A percentile compares a stretch with the other conserved stretches of the same genome.
These are phyloP conservation scores for Durotheca rogersii DNA, from an alignment of 495 filamentous ascomycete genomes.

Conservation along the genomic window DNA sequence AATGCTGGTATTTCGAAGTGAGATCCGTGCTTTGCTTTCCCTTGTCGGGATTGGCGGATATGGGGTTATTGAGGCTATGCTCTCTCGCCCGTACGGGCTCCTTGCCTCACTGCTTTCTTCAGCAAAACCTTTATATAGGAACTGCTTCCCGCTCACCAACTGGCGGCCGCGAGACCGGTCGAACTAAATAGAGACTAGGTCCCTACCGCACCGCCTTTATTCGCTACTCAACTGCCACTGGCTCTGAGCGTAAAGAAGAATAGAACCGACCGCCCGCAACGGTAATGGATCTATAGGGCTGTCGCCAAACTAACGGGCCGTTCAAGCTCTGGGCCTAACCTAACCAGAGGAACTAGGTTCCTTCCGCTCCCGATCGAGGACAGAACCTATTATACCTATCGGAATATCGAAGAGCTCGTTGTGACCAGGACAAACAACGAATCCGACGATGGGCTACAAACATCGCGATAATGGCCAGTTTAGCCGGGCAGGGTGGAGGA, in stretches of 20 bases:
- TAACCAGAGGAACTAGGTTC: background rate
- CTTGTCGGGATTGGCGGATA: slow-evolving; percentile 11
- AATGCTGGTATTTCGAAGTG: slow-evolving; percentile 5
- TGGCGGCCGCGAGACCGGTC: slow-evolving; percentile 6
- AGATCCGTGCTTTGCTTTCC: background rate
- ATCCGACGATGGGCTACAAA: slow-evolving; percentile 29
- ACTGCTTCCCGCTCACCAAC: slow-evolving; percentile 3
- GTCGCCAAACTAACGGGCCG: background rate
- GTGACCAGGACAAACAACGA: background rate
- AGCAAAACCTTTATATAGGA: slow-evolving; percentile 20
- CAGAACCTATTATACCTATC: background rate
- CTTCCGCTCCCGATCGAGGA: background rate
- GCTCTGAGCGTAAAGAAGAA: background rate
- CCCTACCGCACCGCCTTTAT: background rate
- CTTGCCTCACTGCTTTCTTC: slow-evolving; percentile 9
- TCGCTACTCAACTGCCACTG: slow-evolving; percentile 7
- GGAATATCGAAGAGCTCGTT: background rate
- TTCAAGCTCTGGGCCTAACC: background rate
- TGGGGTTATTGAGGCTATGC: slow-evolving; percentile 28
- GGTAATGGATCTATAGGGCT: slow-evolving; percentile 6
- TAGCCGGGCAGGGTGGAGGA: slow-evolving; percentile 45
- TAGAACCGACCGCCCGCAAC: background rate
- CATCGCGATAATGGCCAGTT: slow-evolving; percentile 48
- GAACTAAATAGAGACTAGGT: background rate
- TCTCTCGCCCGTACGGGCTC: background rate